Evolutionary conservation across 2,329 filamentous ascomycete species (phyloP), one percentile per base, ranked within the genome.

Genomic region (Colletotrichum sp.): DNA sequence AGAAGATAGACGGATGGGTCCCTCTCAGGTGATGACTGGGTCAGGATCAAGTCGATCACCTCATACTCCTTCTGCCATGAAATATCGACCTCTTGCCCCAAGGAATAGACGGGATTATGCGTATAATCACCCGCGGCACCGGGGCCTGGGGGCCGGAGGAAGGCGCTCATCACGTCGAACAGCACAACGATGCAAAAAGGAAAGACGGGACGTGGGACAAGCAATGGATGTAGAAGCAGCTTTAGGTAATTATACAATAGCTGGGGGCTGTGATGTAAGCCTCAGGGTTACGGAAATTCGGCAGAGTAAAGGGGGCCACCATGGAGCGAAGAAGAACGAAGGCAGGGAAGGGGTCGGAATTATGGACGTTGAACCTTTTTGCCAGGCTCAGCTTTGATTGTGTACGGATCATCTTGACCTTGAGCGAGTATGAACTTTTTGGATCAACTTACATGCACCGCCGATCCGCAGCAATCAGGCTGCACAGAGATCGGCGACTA

Each of bases 171-270:
- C 18, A 48, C 39, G 18, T 48, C 18, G 0, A 48, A 48, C 18
- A n/a, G 39, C 3, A 18, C 39, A 48, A 48, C 1, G 18, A n/a
- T 12, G 18, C 39, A 48, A n/a, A n/a, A 1, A n/a, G 9, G 18
- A 48, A 48, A n/a, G 9, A 48, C 4, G 9, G 39, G 18, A 12
- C 4, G 2, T 48, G 3, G 18, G 5, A 48, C 18, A 48, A 48
- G 6, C 9, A n/a, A n/a, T 12, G 18, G 3, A 12, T n/a, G 39
- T 6, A 0, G 4, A 48, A 48, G 0, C 39, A 48, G 9, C 39
- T 48, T 1, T 48, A 3, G 2, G 7, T 12, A n/a, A 3, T 10
- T 0, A n/a, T 10, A 6, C 6, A 48, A 48, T 0, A 10, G 9
- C 18, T 12, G 39, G 4, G 16, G 16, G 18, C 18, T 7, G 39